Base-by-base conservation (phyloP, 2,329 filamentous ascomycete genomes). In the Hymenoscyphus salicellus region DNA sequence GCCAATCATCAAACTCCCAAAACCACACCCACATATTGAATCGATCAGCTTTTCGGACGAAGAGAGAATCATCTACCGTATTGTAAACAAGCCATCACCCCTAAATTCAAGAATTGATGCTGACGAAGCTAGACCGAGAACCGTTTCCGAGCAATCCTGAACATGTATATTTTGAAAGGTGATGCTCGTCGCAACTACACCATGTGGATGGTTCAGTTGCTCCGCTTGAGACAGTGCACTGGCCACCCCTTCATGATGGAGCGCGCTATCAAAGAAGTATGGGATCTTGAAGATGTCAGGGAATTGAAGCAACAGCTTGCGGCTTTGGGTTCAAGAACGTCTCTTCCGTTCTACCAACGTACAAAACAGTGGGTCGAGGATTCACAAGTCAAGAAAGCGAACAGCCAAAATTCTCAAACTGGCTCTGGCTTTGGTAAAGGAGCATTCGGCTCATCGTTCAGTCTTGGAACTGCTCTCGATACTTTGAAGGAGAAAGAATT, bases 1-100 rank as follows among this genome's bases (percentile, higher is more conserved):
- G 0, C 82, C 83, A 0, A 81, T 89, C 1, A 72, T 88, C 17
- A 81, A 79, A 8, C 76, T 88, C 0, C 86, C 85, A 73, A 75
- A 16, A 80, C 85, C 0, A 75, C 75, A 7, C 77, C 83, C 60
- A 72, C 46, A 70, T 1, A 79, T 79, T 0, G 69, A 79, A 4
- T 73, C 71, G 66, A 75, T 84, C 0, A 69, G 82, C 0, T 85
- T 87, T 72, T 84, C 82, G 16, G 65, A 76, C 0, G 77, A 84
- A 0, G 85, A 88, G 71, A 75, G 78, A 1, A 75, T 77, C 1
- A 78, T 88, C 36, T 87, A 87, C 66, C 76, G 81, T 1, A 81
- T 84, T 57, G 81, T 87, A 72, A 75, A 79, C 16, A 82, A 82
- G 64, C 23, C 41, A 38, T n/a, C n/a, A n/a, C 14, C 36, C 1